Evolutionary conservation across 2,329 filamentous ascomycete genomes (phyloP).

Genomic region (Hymenoscyphus albidus): DNA sequence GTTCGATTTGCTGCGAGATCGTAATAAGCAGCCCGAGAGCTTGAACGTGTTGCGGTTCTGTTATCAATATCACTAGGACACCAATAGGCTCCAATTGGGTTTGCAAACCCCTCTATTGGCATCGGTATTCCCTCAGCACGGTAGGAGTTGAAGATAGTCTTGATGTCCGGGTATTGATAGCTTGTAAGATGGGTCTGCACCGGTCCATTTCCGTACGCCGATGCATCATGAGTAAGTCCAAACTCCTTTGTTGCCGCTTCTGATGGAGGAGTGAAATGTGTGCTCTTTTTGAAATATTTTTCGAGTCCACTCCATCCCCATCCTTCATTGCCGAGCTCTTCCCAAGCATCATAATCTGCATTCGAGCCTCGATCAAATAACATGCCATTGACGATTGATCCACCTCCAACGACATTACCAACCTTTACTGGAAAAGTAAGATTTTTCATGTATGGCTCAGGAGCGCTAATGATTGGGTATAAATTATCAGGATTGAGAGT

Average conservation of each 20-base stretch:
- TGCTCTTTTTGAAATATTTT: constrained; percentile 39
- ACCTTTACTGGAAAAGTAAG: background rate
- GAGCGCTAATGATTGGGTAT: constrained; percentile 11
- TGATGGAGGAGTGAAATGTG: constrained; percentile 10
- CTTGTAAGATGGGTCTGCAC: constrained; percentile 8
- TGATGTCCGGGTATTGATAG: constrained; percentile 10
- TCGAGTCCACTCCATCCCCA: constrained; percentile 39
- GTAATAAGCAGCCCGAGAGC: constrained; percentile 11
- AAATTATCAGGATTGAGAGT: constrained; percentile 1
- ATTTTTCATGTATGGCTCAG: constrained; percentile 5
- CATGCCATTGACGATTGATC: constrained; percentile 31
- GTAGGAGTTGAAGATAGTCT: constrained; percentile 8
- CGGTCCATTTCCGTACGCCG: constrained; percentile 12
- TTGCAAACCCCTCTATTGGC: constrained; percentile 11
- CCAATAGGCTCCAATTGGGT: constrained; percentile 11
- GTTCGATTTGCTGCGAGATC: constrained; percentile 12
- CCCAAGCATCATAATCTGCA: constrained; percentile 38
- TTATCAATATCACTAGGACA: constrained; percentile 12
- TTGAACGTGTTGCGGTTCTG: constrained; percentile 9
- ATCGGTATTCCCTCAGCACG: constrained; percentile 7
- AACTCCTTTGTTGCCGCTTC: constrained; percentile 5
- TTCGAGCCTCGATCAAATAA: constrained; percentile 16
- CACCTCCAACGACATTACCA: constrained; percentile 33
- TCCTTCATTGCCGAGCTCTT: constrained; percentile 38
- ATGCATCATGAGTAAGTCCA: constrained; percentile 11